Percentiles rank a stretch among this genome's conserved stretches.
Evolutionary conservation across 2,329 filamentous ascomycete species (phyloP).

Genomic region (Alternaria angustiovoidea): DNA sequence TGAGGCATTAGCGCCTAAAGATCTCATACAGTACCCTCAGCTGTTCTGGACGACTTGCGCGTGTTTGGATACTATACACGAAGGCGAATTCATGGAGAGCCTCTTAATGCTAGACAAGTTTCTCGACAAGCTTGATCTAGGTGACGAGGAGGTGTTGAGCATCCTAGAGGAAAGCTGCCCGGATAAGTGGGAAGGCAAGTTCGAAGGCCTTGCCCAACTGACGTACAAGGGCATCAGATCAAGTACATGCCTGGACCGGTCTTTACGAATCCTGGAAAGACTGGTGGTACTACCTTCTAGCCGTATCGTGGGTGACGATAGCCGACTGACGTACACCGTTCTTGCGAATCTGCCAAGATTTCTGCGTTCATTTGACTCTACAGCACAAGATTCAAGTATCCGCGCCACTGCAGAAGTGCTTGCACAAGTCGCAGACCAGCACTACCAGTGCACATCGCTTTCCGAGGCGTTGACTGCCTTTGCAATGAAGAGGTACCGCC

Average conservation of each 20-base stretch:
- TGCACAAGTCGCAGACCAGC: constrained; percentile 75
- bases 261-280: constrained; percentile 78
- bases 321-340: constrained; percentile 82
- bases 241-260: constrained; percentile 79
- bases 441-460: constrained; percentile 73
- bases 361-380: constrained; percentile 77
- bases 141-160: constrained; percentile 71
- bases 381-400: constrained; percentile 57
- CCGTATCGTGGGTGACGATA: constrained; percentile 80
- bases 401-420: constrained; percentile 73
- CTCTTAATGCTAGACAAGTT: constrained; percentile 90
- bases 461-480: constrained; percentile 75
- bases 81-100: constrained; percentile 91
- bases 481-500: constrained; percentile 70
- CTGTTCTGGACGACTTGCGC: constrained; percentile 98
- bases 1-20: constrained; percentile 77
- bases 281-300: constrained; percentile 82
- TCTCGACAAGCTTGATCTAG: constrained; percentile 82
- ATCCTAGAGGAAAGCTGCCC: constrained; percentile 81
- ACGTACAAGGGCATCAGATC: constrained; percentile 94
- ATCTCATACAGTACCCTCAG: constrained; percentile 89
- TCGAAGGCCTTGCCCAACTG: constrained; percentile 84
- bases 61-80: constrained; percentile 95
- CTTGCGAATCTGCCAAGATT: constrained; percentile 92
- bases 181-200: constrained; percentile 84